Percentiles rank a stretch among this genome's conserved stretches.
Conservation (phyloP, 2,329 filamentous ascomycete genomes). For the Leptoxyphium fumago region DNA sequence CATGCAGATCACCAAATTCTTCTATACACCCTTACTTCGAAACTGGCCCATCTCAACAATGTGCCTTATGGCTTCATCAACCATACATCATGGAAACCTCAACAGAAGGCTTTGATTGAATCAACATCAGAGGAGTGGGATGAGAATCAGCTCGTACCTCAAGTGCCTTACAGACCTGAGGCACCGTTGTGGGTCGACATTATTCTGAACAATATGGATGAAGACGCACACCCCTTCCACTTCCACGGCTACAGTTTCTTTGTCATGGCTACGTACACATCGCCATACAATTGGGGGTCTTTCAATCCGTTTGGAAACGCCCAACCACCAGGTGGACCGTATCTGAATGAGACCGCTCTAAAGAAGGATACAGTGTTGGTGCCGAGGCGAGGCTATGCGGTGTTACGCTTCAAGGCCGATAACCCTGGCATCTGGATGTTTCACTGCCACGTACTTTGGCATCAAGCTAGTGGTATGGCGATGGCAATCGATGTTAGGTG, state of each 20-base stretch:
- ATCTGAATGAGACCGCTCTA: constrained; percentile 7
- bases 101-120: constrained; percentile 19
- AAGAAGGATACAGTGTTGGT: constrained; percentile 24
- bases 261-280: constrained; percentile 11
- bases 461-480: constrained; percentile 8
- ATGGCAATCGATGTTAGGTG: constrained; percentile 10
- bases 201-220: constrained; percentile 37
- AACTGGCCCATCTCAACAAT: constrained; percentile 28
- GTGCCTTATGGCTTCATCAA: constrained; percentile 34
- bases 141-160: constrained; percentile 25
- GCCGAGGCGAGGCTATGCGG: constrained; percentile 21
- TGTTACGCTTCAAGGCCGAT: constrained; percentile 22
- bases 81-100: constrained; percentile 30
- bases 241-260: constrained; percentile 21
- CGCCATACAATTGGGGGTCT: constrained; percentile 11
- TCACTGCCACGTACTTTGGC: constrained; percentile 26
- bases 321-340: constrained; percentile 10
- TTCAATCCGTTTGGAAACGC: constrained; percentile 11
- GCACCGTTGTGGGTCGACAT: constrained; percentile 30
- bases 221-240: constrained; percentile 36
- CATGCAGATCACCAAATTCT: constrained; percentile 27
- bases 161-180: constrained; percentile 10
- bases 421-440: constrained; percentile 26
- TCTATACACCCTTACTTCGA: constrained; percentile 33
- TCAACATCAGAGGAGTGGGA: constrained; percentile 22